phyloP scores from a whole-genome alignment of 2,329 filamentous ascomycete species.

The Alternaria sp. region DNA sequence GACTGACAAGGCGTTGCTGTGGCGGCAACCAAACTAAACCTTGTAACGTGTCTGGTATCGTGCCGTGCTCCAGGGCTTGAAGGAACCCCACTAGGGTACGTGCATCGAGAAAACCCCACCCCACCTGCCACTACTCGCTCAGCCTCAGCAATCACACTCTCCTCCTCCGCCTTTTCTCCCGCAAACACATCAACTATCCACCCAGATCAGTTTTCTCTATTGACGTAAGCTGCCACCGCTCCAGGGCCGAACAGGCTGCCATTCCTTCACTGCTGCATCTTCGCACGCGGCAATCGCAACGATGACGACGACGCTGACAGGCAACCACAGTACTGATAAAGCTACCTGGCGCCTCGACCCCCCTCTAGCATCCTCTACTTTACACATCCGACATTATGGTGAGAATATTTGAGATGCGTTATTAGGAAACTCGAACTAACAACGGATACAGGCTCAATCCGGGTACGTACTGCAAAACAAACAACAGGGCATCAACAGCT shows the following conservation, averaged over 20 bases:
- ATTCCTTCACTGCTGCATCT: conserved; percentile 12
- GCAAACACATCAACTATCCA: conserved; percentile 20
- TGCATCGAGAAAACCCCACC: conserved; percentile 25
- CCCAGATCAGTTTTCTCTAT: conserved; percentile 26
- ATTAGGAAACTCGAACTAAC: conserved; percentile 21
- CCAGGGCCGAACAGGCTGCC: conserved; percentile 24
- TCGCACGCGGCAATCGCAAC: conserved; percentile 19
- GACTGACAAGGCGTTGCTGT: conserved; percentile 21
- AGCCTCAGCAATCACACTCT: conserved; percentile 34
- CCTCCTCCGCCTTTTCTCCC: conserved; percentile 28
- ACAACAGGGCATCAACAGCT: conserved; percentile 19
- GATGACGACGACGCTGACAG: conserved; percentile 50
- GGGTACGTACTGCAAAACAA: conserved; percentile 46
- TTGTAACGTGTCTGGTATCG: background rate
- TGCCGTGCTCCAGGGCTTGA: conserved; percentile 1
- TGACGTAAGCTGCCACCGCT: conserved; percentile 34
- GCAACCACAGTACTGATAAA: conserved; percentile 44
- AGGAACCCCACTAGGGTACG: conserved; percentile 28
- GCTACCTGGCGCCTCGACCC: conserved; percentile 30
- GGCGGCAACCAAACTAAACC: conserved; percentile 27
- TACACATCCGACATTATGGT: conserved; percentile 44
- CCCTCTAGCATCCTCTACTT: conserved; percentile 23
- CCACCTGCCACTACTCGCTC: conserved; percentile 9
- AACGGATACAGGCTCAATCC: conserved; percentile 48
- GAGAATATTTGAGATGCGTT: conserved; percentile 16